Conservation (phyloP, 2,329 filamentous ascomycete species). For the Colletotrichum salicis region DNA sequence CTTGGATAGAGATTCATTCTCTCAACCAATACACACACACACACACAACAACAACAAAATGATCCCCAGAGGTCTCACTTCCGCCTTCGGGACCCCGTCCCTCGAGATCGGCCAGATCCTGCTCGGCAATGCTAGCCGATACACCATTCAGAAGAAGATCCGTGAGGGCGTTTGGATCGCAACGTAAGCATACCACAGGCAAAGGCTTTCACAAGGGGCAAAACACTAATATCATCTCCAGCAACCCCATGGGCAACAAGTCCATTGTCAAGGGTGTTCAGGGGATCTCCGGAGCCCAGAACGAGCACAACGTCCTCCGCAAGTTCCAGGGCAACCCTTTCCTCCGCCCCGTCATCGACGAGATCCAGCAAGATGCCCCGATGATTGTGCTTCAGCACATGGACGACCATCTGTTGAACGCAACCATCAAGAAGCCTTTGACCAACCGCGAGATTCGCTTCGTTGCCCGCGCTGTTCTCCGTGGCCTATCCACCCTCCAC, state of each 20-base stretch:
- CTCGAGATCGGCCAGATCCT: conserved; percentile 34
- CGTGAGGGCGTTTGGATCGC: conserved; percentile 34
- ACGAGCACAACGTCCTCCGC: conserved; percentile 34
- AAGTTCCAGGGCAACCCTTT: conserved; percentile 34
- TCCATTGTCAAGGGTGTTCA: conserved; percentile 34
- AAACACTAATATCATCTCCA: neutral
- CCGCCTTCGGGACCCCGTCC: conserved; percentile 30
- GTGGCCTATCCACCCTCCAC: conserved; percentile 29
- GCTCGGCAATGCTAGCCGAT: conserved; percentile 31
- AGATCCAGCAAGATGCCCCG: conserved; percentile 34
- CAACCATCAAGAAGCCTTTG: conserved; percentile 32
- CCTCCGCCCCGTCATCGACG: conserved; percentile 34
- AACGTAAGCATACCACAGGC: neutral
- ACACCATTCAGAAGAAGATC: conserved; percentile 36
- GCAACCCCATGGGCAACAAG: conserved; percentile 32
- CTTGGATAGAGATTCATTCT: neutral
- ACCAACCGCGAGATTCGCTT: conserved; percentile 34
- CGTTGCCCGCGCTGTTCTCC: conserved; percentile 32
- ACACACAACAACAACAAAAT: conserved; percentile 17
- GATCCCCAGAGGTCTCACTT: conserved; percentile 31
- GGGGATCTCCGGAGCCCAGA: conserved; percentile 31
- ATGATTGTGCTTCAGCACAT: conserved; percentile 34
- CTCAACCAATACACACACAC: neutral
- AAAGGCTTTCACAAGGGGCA: neutral
- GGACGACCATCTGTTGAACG: conserved; percentile 32